Conservation (phyloP, 306 rosid genomes). For the Quercus rubra region DNA sequence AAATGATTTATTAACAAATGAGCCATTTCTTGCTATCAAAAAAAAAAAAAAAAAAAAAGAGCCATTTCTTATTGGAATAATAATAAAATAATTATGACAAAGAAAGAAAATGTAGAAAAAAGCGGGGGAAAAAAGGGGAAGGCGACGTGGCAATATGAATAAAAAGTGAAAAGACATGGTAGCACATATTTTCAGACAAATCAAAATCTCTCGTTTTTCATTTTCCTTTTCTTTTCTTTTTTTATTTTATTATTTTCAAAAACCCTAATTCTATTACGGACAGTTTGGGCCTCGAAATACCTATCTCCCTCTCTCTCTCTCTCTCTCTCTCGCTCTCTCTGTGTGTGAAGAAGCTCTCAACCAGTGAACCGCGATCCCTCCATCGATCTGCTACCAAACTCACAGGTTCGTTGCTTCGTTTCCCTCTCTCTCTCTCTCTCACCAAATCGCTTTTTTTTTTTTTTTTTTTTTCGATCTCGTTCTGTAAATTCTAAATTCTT, state of each 20-base stretch:
- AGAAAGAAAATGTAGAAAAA: no score
- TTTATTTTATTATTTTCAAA: conserved; percentile 14
- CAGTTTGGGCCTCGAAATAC: conserved; percentile 56
- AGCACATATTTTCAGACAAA: no score
- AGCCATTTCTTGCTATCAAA: no score
- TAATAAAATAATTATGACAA: no score
- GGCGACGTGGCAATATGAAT: no score
- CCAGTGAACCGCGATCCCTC: conserved; percentile 32
- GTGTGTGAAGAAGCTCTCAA: conserved; percentile 2
- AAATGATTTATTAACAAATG: no score
- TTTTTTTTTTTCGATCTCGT: background rate
- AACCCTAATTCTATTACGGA: conserved; percentile 60
- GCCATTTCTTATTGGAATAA: rapidly evolving
- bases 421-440: background rate
- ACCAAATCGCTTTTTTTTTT: no score
- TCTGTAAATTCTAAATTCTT: conserved; percentile 10
- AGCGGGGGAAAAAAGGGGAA: no score
- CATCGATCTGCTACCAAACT: conserved; percentile 11
- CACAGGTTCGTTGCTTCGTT: conserved; percentile 35
- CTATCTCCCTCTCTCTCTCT: conserved; percentile 32
- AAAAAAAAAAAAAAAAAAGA: no score
- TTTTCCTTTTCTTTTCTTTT: no score
- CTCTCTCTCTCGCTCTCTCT: conserved; percentile 22
- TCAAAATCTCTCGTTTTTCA: no score
- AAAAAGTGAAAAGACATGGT: no score